Conservation (phyloP, 2,329 filamentous ascomycete species). For the Ceratocystis cacaofunesta region DNA sequence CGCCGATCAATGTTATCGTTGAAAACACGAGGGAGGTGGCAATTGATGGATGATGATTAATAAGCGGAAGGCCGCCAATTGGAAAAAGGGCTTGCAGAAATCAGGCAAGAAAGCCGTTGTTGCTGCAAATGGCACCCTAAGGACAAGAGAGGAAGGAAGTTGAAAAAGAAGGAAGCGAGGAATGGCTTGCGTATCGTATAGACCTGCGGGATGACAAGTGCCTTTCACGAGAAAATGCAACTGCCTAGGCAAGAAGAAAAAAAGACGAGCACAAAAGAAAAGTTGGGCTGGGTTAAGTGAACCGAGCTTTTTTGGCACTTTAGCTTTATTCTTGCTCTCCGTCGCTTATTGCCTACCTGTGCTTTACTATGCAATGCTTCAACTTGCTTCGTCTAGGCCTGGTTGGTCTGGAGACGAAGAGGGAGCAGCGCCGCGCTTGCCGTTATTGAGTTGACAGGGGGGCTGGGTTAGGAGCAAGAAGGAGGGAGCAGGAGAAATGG, state of each 20-base stretch:
- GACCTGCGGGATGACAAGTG: not conserved
- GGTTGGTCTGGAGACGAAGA: slow-evolving; percentile 2
- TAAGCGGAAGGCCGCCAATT: not conserved
- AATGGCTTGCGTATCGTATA: not conserved
- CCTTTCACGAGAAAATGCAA: not conserved
- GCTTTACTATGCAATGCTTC: too few species aligned
- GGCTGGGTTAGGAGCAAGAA: not conserved
- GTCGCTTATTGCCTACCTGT: not conserved
- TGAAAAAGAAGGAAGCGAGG: not conserved
- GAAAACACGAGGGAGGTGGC: not conserved
- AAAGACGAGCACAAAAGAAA: not conserved
- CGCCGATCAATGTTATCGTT: not conserved
- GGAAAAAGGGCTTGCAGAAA: not conserved
- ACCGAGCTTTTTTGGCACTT: not conserved
- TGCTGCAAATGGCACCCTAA: too few species aligned
- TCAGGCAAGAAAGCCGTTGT: too few species aligned
- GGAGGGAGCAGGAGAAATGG: not conserved
- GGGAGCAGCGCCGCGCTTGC: slow-evolving; percentile 4
- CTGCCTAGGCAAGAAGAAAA: not conserved
- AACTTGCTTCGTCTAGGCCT: not conserved
- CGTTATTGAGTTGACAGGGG: slow-evolving; percentile 1
- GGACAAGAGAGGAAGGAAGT: not conserved
- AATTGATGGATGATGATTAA: not conserved
- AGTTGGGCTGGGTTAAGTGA: not conserved
- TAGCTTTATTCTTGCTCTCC: not conserved